Evolutionary conservation across 495 filamentous ascomycete genomes (phyloP).

Genomic region (Hypoxylon lienhwacheense): DNA sequence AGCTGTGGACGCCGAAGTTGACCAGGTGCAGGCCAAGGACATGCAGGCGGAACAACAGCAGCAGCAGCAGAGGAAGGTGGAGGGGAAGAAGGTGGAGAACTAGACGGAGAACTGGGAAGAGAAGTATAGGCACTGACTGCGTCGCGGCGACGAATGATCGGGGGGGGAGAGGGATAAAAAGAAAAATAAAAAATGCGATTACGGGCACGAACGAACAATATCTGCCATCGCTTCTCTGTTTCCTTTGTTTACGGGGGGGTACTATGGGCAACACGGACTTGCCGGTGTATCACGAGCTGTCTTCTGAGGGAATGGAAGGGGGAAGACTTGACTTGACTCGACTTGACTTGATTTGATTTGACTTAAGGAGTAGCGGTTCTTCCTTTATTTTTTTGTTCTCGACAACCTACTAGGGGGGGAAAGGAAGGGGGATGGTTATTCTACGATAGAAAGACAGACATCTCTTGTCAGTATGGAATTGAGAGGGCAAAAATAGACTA

Average conservation of each 20-base stretch:
- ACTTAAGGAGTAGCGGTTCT: too few relatives aligned
- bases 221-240: too few relatives aligned
- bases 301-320: not conserved
- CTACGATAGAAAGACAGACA: slow-evolving; percentile 7
- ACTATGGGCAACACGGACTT: not conserved
- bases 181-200: slow-evolving; percentile 11
- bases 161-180: not conserved
- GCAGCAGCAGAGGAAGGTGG: slow-evolving; percentile 21
- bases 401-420: not conserved
- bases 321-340: not conserved
- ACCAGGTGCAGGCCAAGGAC: slow-evolving; percentile 37
- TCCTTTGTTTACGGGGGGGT: too few relatives aligned
- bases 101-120: slow-evolving; percentile 2
- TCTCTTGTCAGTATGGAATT: slow-evolving; percentile 11
- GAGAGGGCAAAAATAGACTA: slow-evolving; percentile 18
- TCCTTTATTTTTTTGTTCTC: not conserved
- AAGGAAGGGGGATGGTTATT: not conserved
- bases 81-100: slow-evolving; percentile 31
- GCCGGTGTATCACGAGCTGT: slow-evolving; percentile 10
- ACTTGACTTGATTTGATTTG: too few relatives aligned
- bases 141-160: not conserved
- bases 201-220: too few relatives aligned
- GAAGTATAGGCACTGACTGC: not conserved
- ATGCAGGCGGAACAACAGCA: slow-evolving; percentile 20
- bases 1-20: slow-evolving; percentile 49